Evolutionary conservation across 2,329 filamentous ascomycete species (phyloP), one percentile per base, ranked within the genome.

Genomic region (Westerdykella aurantiaca): DNA sequence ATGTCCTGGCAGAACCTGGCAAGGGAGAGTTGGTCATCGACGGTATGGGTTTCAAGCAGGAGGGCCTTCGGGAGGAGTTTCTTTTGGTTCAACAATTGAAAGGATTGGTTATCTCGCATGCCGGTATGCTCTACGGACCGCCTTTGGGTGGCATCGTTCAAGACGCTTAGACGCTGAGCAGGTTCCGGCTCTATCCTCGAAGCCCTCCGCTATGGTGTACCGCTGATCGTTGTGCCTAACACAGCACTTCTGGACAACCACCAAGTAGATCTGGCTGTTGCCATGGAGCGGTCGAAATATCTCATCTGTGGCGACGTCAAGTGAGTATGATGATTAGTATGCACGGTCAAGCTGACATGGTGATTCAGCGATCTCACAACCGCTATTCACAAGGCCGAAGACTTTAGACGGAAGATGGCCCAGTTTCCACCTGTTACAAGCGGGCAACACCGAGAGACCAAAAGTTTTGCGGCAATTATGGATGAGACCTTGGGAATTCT

Each of bases 191-290:
- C 88, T 3, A 89, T 97, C 22, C 75, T 97, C 0, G 88, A 90
- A 63, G 88, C 83, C 0, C 79, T 94, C 49, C 81, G 86, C 35
- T 72, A 86, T 41, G 79, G 81, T 12, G 72, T 89, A 0, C 83
- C 87, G 2, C 72, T 97, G n/a, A 78, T 98, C 39, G 88, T 95
- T 1, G 89, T 98, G 2, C 86, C 91, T 2, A 98, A 98, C 64
- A 77, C 81, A 1, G 73, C 75, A 6, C 77, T 98, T 0, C 77
- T 95, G 56, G 83, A 94, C 60, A 91, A 98, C 58, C 93, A 98
- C 63, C 93, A 98, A 68, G 78, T 81, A 16, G 88, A 97, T 65
- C 78, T 98, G 43, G 91, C 91, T 0, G 74, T 82, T 39, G 83
- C 87, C 52, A 77, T 97, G 44, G 79, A 85, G 25, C 71, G 74